These are phyloP conservation scores for Wickerhamomyces sp. DNA, from an alignment of 1,139 yeast genomes.

Conservation along the genomic window DNA sequence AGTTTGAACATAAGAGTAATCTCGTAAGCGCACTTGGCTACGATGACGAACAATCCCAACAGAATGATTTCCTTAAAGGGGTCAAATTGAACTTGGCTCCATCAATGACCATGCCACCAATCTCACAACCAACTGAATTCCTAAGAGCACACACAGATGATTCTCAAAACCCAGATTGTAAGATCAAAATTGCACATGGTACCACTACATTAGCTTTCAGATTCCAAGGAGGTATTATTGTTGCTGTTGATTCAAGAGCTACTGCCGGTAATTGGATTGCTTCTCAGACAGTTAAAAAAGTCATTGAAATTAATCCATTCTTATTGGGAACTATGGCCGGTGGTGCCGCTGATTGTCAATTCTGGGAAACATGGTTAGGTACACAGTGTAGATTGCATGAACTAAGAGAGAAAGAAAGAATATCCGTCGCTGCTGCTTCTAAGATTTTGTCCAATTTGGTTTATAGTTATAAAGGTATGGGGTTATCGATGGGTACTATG, in stretches of 20 bases:
- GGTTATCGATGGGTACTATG: slow-evolving; percentile 99
- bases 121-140: slow-evolving; percentile 88
- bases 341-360: slow-evolving; percentile 99
- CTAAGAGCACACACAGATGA: slow-evolving; percentile 98
- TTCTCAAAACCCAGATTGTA: slow-evolving; percentile 85
- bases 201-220: slow-evolving; percentile 96
- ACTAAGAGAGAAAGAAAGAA: slow-evolving; percentile 88
- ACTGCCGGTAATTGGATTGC: slow-evolving; percentile 99
- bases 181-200: slow-evolving; percentile 96
- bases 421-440: slow-evolving; percentile 95
- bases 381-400: slow-evolving; percentile 95
- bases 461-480: slow-evolving; percentile 94
- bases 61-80: slow-evolving; percentile 30
- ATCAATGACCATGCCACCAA: slow-evolving; percentile 70
- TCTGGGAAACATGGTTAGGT: slow-evolving; percentile 99
- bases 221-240: slow-evolving; percentile 92
- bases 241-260: slow-evolving; percentile 97
- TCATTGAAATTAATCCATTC: slow-evolving; percentile 92
- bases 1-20: slow-evolving; percentile 30
- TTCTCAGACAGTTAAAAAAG: slow-evolving; percentile 96
- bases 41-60: slow-evolving; percentile 28
- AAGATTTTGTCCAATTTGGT: slow-evolving; percentile 89
- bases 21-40: slow-evolving; percentile 20
- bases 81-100: slow-evolving; percentile 44
- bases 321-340: slow-evolving; percentile 98